A percentile compares a stretch with the other conserved stretches of the same genome.
These are phyloP conservation scores for Nothophoma quercina DNA, from an alignment of 2,329 filamentous ascomycete genomes.

Conservation along the genomic window DNA sequence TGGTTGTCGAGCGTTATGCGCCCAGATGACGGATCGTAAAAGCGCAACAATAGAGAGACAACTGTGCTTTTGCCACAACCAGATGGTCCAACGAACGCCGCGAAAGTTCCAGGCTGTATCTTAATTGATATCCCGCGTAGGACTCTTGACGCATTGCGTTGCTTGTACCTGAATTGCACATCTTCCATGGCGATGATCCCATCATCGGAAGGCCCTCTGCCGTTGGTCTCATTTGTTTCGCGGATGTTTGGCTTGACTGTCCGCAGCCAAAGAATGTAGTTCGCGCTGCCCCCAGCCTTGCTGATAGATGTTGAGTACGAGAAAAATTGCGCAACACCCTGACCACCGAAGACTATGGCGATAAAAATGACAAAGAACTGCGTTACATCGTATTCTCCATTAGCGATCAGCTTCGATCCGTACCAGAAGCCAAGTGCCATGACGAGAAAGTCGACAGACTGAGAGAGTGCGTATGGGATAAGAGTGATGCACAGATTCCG, in stretches of 20 bases:
- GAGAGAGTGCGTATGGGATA: conserved; percentile 11
- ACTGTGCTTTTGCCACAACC: conserved; percentile 94
- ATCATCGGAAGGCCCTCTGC: not conserved
- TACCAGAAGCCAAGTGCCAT: conserved; percentile 18
- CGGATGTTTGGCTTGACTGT: conserved; percentile 4
- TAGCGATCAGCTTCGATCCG: conserved; percentile 7
- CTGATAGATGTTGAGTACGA: conserved; percentile 8
- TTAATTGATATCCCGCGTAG: conserved; percentile 63
- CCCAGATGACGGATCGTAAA: conserved; percentile 83
- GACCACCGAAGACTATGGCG: conserved; percentile 15
- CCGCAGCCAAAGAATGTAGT: conserved; percentile 10
- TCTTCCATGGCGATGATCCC: conserved; percentile 72
- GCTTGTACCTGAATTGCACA: conserved; percentile 92
- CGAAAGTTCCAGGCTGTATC: conserved; percentile 62
- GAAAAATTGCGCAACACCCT: conserved; percentile 15
- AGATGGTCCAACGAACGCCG: conserved; percentile 67
- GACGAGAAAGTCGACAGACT: conserved; percentile 7
- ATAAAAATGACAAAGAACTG: conserved; percentile 18
- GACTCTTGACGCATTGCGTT: conserved; percentile 78
- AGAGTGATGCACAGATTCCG: conserved; percentile 5
- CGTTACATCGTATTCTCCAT: not conserved
- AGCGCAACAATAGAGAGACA: conserved; percentile 87
- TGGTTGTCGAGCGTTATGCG: conserved; percentile 71
- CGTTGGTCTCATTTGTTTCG: not conserved
- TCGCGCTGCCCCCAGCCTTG: conserved; percentile 3